phyloP scores from a whole-genome alignment of 2,329 filamentous ascomycete genomes.

The Eurotiales sp. region DNA sequence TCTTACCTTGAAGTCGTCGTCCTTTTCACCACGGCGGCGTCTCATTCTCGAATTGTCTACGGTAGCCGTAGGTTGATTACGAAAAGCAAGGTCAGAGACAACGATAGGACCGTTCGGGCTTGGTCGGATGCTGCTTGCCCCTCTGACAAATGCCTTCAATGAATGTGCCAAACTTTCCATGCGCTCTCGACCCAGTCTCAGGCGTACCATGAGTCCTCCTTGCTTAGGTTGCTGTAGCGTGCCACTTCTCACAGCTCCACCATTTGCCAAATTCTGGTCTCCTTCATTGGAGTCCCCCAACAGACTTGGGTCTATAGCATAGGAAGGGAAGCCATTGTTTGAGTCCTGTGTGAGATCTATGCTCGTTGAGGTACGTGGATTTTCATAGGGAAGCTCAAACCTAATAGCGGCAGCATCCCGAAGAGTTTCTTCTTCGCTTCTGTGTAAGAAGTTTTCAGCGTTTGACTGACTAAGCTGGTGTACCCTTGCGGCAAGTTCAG shows the following conservation, averaged over 20 bases:
- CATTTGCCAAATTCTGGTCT: slow-evolving; percentile 1
- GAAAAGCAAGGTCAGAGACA: slow-evolving; percentile 9
- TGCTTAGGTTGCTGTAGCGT: slow-evolving; percentile 1
- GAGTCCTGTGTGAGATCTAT: slow-evolving; percentile 3
- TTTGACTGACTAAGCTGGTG: slow-evolving; percentile 12
- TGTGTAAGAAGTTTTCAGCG: slow-evolving; percentile 22
- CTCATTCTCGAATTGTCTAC: slow-evolving; percentile 2
- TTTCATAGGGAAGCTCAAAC: slow-evolving; percentile 28
- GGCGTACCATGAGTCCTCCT: slow-evolving; percentile 10
- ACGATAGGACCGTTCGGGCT: background rate
- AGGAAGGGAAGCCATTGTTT: background rate
- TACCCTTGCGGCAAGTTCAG: slow-evolving; percentile 5
- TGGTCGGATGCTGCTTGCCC: background rate
- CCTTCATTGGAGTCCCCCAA: background rate
- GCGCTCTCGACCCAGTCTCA: slow-evolving; percentile 11
- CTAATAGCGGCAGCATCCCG: slow-evolving; percentile 31
- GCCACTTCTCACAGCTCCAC: background rate
- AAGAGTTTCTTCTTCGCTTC: slow-evolving; percentile 27
- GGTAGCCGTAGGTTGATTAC: background rate
- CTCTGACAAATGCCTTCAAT: background rate
- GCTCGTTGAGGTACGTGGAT: background rate
- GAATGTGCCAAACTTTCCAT: slow-evolving; percentile 2
- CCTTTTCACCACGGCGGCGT: slow-evolving; percentile 24
- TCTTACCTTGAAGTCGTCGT: slow-evolving; percentile 24
- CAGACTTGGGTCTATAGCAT: slow-evolving; percentile 4